Evolutionary conservation across 495 filamentous ascomycete species (phyloP), one percentile per base, ranked within the genome.

Genomic region (Cercophora scortea): DNA sequence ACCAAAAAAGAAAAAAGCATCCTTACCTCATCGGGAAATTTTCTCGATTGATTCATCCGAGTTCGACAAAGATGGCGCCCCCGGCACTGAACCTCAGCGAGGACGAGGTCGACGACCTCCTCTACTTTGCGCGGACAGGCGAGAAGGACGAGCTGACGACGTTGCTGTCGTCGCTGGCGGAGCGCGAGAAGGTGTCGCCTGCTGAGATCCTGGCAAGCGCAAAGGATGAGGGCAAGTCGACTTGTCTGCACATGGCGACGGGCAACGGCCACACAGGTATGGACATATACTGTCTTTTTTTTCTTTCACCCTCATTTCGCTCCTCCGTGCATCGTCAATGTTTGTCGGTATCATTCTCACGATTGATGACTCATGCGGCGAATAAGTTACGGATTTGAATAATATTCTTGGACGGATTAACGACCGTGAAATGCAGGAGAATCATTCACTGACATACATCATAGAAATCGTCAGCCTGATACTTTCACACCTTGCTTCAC

Each of bases 201-300:
- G 65, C 74, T 16, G 72, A 80, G 33, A 75, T 95, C 49, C 63
- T 96, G 25, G 58, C 71, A 33, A 77, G 79, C 33, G 83, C 85
- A 10, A 78, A 79, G 51, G 90, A 95, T 57, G 75, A 82, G 19
- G 74, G 81, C 32, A 85, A 81, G 50, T 83, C 84, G 19, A 94
- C 89, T 34, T 75, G 86, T 15, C 70, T 96, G 61, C 92, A 97
- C 71, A 95, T 89, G 79, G 88, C 89, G 1, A 81, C 87, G 36
- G 92, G 87, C 9, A 97, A 97, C 71, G 91, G 91, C 33, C 87
- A 93, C 61, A 51, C 74, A 43, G 87, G 89, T 93, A 78, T 56
- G 70, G 61, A 15, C 6, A 8, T n/a, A n/a, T n/a, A n/a, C n/a
- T n/a, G 13, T 33, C 43, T 45, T 18, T 45, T 19, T 32, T 5